A percentile compares a stretch with the other conserved stretches of the same genome.
Evolutionary conservation across 441 rosid species (phyloP).

Genomic region (Eruca vesicaria): DNA sequence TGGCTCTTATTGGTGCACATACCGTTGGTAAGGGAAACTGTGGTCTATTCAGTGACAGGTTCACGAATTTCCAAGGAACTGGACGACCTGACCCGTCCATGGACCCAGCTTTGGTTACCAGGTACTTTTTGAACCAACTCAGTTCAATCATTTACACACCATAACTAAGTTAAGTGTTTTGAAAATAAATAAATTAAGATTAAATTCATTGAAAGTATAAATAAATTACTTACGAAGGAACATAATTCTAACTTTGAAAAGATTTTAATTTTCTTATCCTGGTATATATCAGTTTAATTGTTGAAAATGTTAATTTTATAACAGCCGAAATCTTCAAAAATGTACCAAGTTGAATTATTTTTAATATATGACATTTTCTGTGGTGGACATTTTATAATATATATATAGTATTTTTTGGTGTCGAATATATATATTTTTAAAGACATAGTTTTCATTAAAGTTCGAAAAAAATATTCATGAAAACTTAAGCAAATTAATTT

Average conservation of each 20-base stretch:
- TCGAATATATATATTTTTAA: background rate
- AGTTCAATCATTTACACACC: background rate
- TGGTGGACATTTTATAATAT: background rate
- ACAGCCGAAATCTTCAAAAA: background rate
- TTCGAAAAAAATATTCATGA: background rate
- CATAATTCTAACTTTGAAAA: background rate
- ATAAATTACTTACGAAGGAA: background rate
- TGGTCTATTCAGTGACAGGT: conserved; percentile 50
- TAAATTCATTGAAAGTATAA: background rate
- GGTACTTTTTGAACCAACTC: background rate
- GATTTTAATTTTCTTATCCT: background rate
- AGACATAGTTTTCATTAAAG: background rate
- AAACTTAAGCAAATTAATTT: background rate
- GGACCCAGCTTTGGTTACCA: conserved; percentile 45
- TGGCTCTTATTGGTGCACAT: conserved; percentile 69
- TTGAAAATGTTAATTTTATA: background rate
- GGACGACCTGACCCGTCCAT: conserved; percentile 50
- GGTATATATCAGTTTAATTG: background rate
- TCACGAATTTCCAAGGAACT: conserved; percentile 45
- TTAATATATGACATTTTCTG: background rate
- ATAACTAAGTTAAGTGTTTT: background rate
- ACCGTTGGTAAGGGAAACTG: conserved; percentile 67
- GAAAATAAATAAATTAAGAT: background rate
- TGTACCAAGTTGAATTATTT: background rate
- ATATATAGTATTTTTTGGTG: too few species aligned